Conservation (phyloP, 1,139 yeast genomes). For the Protomyces macrosporus region DNA sequence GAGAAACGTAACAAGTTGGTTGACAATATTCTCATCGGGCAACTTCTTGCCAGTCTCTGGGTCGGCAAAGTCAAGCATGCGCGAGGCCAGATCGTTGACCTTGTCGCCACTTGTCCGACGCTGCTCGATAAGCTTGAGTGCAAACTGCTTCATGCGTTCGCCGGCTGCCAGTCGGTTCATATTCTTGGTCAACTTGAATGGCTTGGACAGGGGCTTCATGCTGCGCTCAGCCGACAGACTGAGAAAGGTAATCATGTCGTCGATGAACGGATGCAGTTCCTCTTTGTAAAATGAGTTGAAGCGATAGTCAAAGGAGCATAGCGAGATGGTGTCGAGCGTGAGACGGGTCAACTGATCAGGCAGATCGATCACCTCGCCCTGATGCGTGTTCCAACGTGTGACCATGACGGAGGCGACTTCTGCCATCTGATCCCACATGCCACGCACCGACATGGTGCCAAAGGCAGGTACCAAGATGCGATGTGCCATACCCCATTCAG, state of each 20-base stretch:
- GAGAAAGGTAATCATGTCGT: slow-evolving; percentile 22
- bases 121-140: slow-evolving; percentile 14
- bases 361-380: slow-evolving; percentile 16
- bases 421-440: slow-evolving; percentile 24
- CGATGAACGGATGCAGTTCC: slow-evolving; percentile 26
- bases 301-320: slow-evolving; percentile 25
- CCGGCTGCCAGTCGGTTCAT: slow-evolving; percentile 17
- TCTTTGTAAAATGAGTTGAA: slow-evolving; percentile 27
- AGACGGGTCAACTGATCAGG: slow-evolving; percentile 24
- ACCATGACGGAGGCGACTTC: slow-evolving; percentile 22
- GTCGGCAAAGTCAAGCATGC: slow-evolving; percentile 24
- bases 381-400: slow-evolving; percentile 19
- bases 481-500: slow-evolving; percentile 27
- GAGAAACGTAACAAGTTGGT: slow-evolving; percentile 30
- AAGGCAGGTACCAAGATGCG: slow-evolving; percentile 25
- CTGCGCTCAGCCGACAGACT: slow-evolving; percentile 15
- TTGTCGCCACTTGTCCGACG: slow-evolving; percentile 8
- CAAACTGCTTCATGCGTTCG: slow-evolving; percentile 22
- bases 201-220: slow-evolving; percentile 6
- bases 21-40: slow-evolving; percentile 6
- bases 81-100: slow-evolving; percentile 4
- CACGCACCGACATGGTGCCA: slow-evolving; percentile 23
- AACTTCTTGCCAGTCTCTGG: slow-evolving; percentile 24
- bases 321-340: slow-evolving; percentile 26
- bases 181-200: slow-evolving; percentile 12